These are phyloP conservation scores for Lactarius quietus DNA, from an alignment of 768 basidiomycete species.

Conservation along the genomic window DNA sequence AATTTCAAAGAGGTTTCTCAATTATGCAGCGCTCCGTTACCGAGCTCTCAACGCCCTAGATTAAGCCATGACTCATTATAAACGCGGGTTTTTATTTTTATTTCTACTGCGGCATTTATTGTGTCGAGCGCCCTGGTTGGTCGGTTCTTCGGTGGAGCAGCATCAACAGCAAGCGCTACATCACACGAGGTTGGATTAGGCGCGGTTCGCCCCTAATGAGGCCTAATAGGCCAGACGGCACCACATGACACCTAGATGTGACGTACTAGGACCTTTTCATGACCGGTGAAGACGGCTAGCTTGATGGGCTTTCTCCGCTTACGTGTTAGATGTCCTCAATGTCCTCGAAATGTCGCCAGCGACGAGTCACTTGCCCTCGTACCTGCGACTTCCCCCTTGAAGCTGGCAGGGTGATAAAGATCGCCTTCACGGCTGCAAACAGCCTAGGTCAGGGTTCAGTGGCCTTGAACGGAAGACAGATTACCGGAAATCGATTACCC, in stretches of 20 bases:
- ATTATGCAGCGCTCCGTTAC: neutral
- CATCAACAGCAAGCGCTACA: neutral
- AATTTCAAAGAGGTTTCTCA: neutral
- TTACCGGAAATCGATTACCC: neutral
- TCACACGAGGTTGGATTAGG: neutral
- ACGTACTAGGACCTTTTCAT: constrained; percentile 4
- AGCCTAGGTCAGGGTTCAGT: neutral
- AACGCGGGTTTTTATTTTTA: neutral
- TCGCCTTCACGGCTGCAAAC: neutral
- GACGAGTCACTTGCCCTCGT: neutral
- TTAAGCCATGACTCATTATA: neutral
- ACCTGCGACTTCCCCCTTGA: neutral
- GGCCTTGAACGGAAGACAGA: neutral
- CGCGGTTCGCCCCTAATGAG: neutral
- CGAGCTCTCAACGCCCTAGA: neutral
- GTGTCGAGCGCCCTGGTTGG: neutral
- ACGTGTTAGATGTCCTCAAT: neutral
- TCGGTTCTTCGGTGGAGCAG: neutral
- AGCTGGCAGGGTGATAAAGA: neutral
- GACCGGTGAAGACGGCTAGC: constrained; percentile 12
- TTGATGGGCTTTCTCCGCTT: neutral
- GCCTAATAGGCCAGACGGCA: neutral
- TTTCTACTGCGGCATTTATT: neutral
- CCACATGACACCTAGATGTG: constrained; percentile 6
- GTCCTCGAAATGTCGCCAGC: constrained; percentile 1